Evolutionary conservation across 148 eudicot species (phyloP), one percentile per base, ranked within the genome.

Genomic region (Vaccinium macrocarpon): DNA sequence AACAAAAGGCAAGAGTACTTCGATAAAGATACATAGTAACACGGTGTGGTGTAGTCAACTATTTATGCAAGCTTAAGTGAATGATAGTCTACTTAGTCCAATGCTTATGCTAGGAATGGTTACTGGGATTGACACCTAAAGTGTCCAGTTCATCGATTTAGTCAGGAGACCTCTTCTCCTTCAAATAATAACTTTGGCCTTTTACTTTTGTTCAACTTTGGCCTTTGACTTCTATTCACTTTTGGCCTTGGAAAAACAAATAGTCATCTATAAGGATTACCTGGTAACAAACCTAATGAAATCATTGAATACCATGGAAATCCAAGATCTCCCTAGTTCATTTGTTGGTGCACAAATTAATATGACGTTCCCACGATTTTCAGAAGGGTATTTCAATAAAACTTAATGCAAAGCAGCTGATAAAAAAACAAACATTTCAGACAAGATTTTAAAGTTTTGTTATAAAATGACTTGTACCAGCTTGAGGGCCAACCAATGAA

Each of bases 401-500:
- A 8, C 8, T 13, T 49, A 9, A 82, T 4, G 8, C 68, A 62
- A 62, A 62, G 27, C 29, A 62, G 68, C 68, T n/a, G 27, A n/a
- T 61, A 4, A 1, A 21, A 21, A 61, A 61, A 61, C 1, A 62
- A 62, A n/a, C n/a, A 61, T 0, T n/a, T 9, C 25, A 82, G 42
- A 23, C 16, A 77, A 18, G 51, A 19, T 72, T 42, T 4, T 38
- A 72, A 48, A 48, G 25, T 76, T 76, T 4, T 10, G 27, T 76
- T 23, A 52, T 75, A 53, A 3, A 62, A 83, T 35, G 38, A 70
- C 85, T 52, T 13, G 35, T 90, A 95, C 98, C 98, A 95, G 62
- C 84, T 87, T 19, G 87, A 89, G 53, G 93, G 92, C 81, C 89
- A 86, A 29, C 91, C 91, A 76, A 79, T 82, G 84, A 84, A 88